Evolutionary conservation across 208 protist species (phyloP).

Genomic region (Acanthamoeba triangularis): DNA sequence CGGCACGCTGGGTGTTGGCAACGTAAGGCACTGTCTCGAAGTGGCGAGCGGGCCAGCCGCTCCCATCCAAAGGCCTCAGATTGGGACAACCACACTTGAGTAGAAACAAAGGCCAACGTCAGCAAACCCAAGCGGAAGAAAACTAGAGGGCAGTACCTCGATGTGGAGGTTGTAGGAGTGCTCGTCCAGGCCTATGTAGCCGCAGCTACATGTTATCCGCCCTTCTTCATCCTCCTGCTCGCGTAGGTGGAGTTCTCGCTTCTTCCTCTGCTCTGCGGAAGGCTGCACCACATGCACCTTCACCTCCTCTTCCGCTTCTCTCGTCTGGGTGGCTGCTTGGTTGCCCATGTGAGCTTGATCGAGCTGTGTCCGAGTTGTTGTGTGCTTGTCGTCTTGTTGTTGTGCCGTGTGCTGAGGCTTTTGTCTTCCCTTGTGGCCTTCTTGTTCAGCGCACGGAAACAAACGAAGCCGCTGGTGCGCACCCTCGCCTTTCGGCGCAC

Average conservation of each 20-base stretch:
- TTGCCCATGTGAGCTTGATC: background rate
- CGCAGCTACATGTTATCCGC: background rate
- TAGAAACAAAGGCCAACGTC: background rate
- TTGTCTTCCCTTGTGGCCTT: no score
- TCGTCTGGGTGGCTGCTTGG: background rate
- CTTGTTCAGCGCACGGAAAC: no score
- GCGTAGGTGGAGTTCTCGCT: background rate
- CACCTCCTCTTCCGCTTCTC: background rate
- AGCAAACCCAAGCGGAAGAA: no score
- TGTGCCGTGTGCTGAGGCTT: no score
- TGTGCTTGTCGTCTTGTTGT: no score
- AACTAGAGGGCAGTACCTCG: background rate
- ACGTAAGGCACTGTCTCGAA: slow-evolving; percentile 61
- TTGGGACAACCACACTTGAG: background rate
- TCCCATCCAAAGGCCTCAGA: slow-evolving; percentile 14
- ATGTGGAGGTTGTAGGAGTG: slow-evolving; percentile 59
- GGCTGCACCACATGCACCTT: no score
- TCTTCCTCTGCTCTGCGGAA: background rate
- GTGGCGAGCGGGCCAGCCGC: slow-evolving; percentile 39
- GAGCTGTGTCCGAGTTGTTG: background rate
- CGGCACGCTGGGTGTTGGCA: slow-evolving; percentile 4
- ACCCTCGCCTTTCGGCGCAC: no score
- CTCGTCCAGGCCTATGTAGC: background rate
- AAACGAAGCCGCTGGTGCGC: no score
- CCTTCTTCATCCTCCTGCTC: background rate